Evolutionary conservation across 352 stramenopile genomes (phyloP).

Genomic region (Pythium dissotocum): DNA sequence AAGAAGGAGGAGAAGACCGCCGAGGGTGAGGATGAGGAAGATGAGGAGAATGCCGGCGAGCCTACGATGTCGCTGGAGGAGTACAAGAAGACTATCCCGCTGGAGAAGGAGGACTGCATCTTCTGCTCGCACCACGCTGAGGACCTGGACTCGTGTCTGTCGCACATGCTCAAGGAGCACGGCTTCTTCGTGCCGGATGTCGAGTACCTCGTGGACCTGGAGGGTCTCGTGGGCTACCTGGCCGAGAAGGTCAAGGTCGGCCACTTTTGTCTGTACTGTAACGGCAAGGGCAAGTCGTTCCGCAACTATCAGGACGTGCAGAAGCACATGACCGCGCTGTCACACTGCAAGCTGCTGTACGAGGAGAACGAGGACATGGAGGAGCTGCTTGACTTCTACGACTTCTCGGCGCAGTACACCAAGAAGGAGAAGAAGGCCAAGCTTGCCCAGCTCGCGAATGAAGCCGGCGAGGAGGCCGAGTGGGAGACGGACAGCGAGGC

Average conservation of each 20-base stretch:
- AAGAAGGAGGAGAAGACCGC: slow-evolving; percentile 24
- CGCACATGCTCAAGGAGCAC: slow-evolving; percentile 93
- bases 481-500: slow-evolving; percentile 84
- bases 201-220: slow-evolving; percentile 90
- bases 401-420: slow-evolving; percentile 86
- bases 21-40: slow-evolving; percentile 34
- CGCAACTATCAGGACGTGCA: slow-evolving; percentile 86
- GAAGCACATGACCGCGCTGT: slow-evolving; percentile 94
- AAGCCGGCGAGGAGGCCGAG: slow-evolving; percentile 45
- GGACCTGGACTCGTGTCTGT: slow-evolving; percentile 72
- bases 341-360: slow-evolving; percentile 91
- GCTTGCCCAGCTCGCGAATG: slow-evolving; percentile 22
- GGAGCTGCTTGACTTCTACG: slow-evolving; percentile 90
- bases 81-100: slow-evolving; percentile 70
- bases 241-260: slow-evolving; percentile 96
- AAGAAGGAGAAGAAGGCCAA: slow-evolving; percentile 41
- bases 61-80: slow-evolving; percentile 66
- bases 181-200: slow-evolving; percentile 96
- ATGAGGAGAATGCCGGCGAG: slow-evolving; percentile 54
- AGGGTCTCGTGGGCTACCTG: slow-evolving; percentile 92
- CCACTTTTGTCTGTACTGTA: slow-evolving; percentile 95
- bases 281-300: slow-evolving; percentile 91
- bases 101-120: slow-evolving; percentile 84
- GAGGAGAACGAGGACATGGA: slow-evolving; percentile 89
- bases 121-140: slow-evolving; percentile 68